Conservation (phyloP, 495 filamentous ascomycete genomes). For the Aspergillus ellipticus region DNA sequence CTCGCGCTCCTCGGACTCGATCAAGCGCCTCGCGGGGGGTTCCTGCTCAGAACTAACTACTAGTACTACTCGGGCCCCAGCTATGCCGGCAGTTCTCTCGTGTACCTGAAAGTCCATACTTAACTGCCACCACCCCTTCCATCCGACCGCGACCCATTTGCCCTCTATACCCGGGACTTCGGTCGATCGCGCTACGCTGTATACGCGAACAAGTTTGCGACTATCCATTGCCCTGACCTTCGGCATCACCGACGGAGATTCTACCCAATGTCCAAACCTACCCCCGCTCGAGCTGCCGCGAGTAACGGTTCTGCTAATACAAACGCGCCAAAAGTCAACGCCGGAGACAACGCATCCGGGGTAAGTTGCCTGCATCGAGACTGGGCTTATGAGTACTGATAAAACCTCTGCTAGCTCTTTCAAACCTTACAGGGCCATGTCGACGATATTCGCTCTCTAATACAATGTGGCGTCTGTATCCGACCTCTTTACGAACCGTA, state of each 20-base stretch:
- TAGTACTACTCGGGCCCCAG: neutral
- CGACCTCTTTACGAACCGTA: slow-evolving; percentile 70
- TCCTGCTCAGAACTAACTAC: neutral
- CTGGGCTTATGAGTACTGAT: neutral
- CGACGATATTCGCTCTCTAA: slow-evolving; percentile 43
- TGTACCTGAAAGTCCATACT: slow-evolving; percentile 4
- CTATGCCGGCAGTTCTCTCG: slow-evolving; percentile 1
- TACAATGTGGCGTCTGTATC: slow-evolving; percentile 69
- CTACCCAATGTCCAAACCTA: slow-evolving; percentile 15
- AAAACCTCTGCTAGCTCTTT: slow-evolving; percentile 31
- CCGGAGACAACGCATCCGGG: slow-evolving; percentile 26
- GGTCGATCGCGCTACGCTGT: neutral
- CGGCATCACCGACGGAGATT: neutral
- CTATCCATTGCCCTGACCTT: neutral
- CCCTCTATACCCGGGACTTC: neutral
- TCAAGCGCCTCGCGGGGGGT: neutral
- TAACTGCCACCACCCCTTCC: neutral
- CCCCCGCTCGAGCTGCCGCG: slow-evolving; percentile 1
- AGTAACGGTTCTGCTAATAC: slow-evolving; percentile 4
- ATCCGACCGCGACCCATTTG: neutral
- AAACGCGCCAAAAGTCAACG: slow-evolving; percentile 18
- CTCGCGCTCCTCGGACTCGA: neutral
- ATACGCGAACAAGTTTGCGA: neutral
- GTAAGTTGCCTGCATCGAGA: slow-evolving; percentile 21
- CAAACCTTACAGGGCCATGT: slow-evolving; percentile 49